phyloP scores from a whole-genome alignment of 169 alveolate species.

The Theileria sp. region DNA sequence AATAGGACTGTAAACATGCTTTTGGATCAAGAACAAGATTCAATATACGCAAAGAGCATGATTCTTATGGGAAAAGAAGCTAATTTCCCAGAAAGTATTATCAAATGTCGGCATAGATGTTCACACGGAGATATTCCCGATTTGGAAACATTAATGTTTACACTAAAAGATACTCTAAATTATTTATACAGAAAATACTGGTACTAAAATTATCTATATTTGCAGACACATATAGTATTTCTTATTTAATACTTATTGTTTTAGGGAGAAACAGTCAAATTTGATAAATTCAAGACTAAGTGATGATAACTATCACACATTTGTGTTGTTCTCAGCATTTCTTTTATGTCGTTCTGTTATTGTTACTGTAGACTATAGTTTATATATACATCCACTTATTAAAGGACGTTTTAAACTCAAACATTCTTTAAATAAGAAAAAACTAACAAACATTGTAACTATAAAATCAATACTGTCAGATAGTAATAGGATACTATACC shows the following conservation, averaged over 20 bases:
- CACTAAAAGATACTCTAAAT: slow-evolving; percentile 39
- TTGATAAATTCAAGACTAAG: slow-evolving; percentile 18
- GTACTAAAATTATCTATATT: slow-evolving; percentile 12
- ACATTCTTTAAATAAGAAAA: background rate
- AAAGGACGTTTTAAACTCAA: background rate
- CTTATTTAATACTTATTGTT: background rate
- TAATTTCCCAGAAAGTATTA: slow-evolving; percentile 52
- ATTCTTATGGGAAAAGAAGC: slow-evolving; percentile 39
- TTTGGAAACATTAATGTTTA: slow-evolving; percentile 34
- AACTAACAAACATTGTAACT: background rate
- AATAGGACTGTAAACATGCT: slow-evolving; percentile 59
- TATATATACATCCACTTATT: background rate
- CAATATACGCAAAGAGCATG: slow-evolving; percentile 58
- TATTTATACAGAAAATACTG: slow-evolving; percentile 56
- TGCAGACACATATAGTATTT: background rate
- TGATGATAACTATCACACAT: slow-evolving; percentile 22
- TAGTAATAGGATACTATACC: background rate
- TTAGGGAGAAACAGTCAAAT: slow-evolving; percentile 46
- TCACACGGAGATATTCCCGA: slow-evolving; percentile 66
- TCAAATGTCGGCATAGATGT: slow-evolving; percentile 44
- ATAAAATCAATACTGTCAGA: background rate
- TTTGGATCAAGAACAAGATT: slow-evolving; percentile 62
- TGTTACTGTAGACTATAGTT: background rate
- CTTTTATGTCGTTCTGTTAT: slow-evolving; percentile 1
- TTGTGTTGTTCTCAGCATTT: slow-evolving; percentile 17